Evolutionary conservation across 305 asterid genomes (phyloP), one percentile per base, ranked within the genome.

Genomic region (Rubia tinctorum): DNA sequence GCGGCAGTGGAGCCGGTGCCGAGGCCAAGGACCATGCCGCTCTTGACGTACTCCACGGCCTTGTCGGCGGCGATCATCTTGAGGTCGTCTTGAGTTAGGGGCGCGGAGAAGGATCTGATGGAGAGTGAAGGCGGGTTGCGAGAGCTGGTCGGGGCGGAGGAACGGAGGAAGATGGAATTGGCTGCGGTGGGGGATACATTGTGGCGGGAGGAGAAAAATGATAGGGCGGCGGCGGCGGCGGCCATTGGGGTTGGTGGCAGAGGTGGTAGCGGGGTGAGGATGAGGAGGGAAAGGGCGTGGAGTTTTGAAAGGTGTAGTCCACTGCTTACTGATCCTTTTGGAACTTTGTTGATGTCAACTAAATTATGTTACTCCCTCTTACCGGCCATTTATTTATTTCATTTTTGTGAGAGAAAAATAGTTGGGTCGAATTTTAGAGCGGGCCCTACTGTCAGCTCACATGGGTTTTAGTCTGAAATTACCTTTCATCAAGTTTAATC

Each of bases 1-100:
- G 98, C 98, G 84, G 97, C 97, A 67, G 98, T 93, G 81, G 98
- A 93, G 75, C 98, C 98, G 55, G 98, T 93, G 51, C 98, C 98
- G 59, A 93, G 85, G 73, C 98, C 98, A 58, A 93, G 89, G 39
- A 91, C 97, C 98, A 93, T 93, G 75, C 98, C 97, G 80, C 84
- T 75, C 67, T 85, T 78, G 42, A 93, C 91, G 73, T 93, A 93
- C 30, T 91, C 97, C 8, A 93, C 88, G 76, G 97, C 98, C 73
- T 93, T 91, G 74, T 91, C 96, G 61, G 98, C 98, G 47, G 98
- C 98, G 73, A 91, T 86, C 68, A 86, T 89, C 59, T 93, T 93
- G 74, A 93, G 93, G 64, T 87, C 91, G 76, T 93, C 97, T 49
- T 93, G 98, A 70, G 92, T 84, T 72, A 91, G 81, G 76, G 81